Conservation (phyloP, 1,139 yeast species). For the Casaregolazyma suthepensis region DNA sequence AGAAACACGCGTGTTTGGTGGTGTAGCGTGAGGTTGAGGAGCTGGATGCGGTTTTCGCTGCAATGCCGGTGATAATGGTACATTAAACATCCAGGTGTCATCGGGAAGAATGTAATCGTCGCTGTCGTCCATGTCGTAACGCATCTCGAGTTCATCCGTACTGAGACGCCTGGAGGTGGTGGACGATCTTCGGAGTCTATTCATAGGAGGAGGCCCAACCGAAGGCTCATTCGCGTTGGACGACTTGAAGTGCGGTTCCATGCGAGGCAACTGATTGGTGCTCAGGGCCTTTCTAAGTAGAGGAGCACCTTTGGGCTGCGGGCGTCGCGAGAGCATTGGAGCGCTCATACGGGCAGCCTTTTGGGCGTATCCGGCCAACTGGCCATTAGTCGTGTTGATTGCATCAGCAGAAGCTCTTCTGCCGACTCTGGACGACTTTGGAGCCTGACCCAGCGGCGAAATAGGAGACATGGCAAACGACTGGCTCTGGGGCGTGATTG, state of each 20-base stretch:
- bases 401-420: constrained; percentile 10
- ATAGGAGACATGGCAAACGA: constrained; percentile 1
- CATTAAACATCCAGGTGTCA: constrained; percentile 51
- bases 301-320: constrained; percentile 11
- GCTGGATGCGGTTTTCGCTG: not conserved
- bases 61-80: constrained; percentile 53
- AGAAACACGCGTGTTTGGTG: not conserved
- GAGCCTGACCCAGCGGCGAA: not conserved
- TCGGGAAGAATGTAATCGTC: constrained; percentile 53
- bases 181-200: constrained; percentile 3
- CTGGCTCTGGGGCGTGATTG: not conserved
- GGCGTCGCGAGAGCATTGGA: constrained; percentile 1
- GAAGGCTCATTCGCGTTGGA: not conserved
- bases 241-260: not conserved
- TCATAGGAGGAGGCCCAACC: constrained; percentile 3
- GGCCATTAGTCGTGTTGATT: not conserved
- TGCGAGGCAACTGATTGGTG: constrained; percentile 14
- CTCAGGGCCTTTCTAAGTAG: constrained; percentile 18
- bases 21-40: not conserved
- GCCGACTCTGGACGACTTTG: not conserved
- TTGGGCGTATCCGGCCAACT: not conserved
- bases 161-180: constrained; percentile 16
- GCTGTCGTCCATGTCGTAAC: constrained; percentile 28
- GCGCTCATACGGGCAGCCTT: constrained; percentile 1
- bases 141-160: constrained; percentile 31